Evolutionary conservation across 2,329 filamentous ascomycete genomes (phyloP).

Genomic region (Biscogniauxia mediterranea): DNA sequence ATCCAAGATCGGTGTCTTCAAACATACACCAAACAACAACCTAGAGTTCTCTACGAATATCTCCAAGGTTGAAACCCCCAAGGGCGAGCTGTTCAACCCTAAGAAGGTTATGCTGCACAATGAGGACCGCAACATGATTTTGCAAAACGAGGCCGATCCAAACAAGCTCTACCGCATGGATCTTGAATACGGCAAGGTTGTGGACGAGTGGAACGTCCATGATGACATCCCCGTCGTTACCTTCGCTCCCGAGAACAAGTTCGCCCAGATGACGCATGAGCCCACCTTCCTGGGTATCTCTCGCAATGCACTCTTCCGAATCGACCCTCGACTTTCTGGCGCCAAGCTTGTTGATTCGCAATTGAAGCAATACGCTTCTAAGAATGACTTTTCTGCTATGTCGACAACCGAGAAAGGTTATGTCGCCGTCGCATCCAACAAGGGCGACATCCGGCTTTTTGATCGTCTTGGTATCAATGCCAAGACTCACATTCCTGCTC

Average conservation of each 20-base stretch:
- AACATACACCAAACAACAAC: slow-evolving; percentile 88
- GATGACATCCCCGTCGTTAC: slow-evolving; percentile 91
- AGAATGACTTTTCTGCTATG: slow-evolving; percentile 94
- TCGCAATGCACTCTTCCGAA: slow-evolving; percentile 85
- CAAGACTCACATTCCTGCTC: slow-evolving; percentile 93
- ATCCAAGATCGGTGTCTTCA: slow-evolving; percentile 98
- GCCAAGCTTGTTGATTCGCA: slow-evolving; percentile 91
- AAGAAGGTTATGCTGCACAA: slow-evolving; percentile 97
- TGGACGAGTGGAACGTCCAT: slow-evolving; percentile 98
- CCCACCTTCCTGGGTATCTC: slow-evolving; percentile 95
- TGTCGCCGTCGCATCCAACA: slow-evolving; percentile 94
- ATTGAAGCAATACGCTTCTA: slow-evolving; percentile 92
- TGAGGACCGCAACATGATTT: slow-evolving; percentile 83
- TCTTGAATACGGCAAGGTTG: slow-evolving; percentile 93
- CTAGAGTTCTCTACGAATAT: slow-evolving; percentile 97
- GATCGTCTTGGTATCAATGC: slow-evolving; percentile 95
- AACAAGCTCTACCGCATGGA: slow-evolving; percentile 97
- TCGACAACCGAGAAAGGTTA: slow-evolving; percentile 96
- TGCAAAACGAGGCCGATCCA: slow-evolving; percentile 80
- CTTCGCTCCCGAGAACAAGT: slow-evolving; percentile 96
- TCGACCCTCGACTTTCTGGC: slow-evolving; percentile 86
- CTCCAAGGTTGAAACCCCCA: slow-evolving; percentile 87
- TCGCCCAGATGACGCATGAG: slow-evolving; percentile 92
- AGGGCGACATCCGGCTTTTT: slow-evolving; percentile 95
- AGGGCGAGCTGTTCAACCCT: slow-evolving; percentile 84